Conservation (phyloP, 2,329 filamentous ascomycete genomes). For the Aureobasidium sp. region DNA sequence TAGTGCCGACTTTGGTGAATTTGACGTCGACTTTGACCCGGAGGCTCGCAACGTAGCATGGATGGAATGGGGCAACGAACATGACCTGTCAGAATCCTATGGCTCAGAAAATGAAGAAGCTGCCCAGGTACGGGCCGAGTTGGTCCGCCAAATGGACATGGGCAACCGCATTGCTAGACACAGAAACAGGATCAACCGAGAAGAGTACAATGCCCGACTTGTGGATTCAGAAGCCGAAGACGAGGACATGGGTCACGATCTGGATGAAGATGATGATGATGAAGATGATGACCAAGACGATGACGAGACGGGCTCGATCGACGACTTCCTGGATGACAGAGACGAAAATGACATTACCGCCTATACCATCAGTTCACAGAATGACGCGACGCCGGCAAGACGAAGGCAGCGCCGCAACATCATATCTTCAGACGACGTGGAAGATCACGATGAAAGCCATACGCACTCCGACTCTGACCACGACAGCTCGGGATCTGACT, state of each 20-base stretch:
- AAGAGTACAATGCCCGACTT: neutral
- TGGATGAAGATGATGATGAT: slow-evolving; percentile 19
- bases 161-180: too few relatives aligned
- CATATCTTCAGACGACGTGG: slow-evolving; percentile 5
- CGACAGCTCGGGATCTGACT: neutral
- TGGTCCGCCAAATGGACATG: too few relatives aligned
- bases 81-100: neutral
- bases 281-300: slow-evolving; percentile 20
- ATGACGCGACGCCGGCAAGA: neutral
- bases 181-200: too few relatives aligned
- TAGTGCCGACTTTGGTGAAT: neutral
- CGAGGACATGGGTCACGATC: neutral
- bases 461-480: neutral
- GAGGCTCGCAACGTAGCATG: neutral
- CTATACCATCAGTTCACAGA: neutral
- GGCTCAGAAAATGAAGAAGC: neutral
- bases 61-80: neutral
- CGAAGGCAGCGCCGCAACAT: neutral
- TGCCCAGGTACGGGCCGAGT: too few relatives aligned
- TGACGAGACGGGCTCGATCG: slow-evolving; percentile 11
- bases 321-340: slow-evolving; percentile 22
- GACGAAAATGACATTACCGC: slow-evolving; percentile 17
- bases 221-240: neutral
- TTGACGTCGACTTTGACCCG: neutral
- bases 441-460: too few relatives aligned